A percentile compares a stretch with the other conserved stretches of the same genome.
phyloP scores from a whole-genome alignment of 371 early-diverging fungal species.

The Apophysomyces elegans region DNA sequence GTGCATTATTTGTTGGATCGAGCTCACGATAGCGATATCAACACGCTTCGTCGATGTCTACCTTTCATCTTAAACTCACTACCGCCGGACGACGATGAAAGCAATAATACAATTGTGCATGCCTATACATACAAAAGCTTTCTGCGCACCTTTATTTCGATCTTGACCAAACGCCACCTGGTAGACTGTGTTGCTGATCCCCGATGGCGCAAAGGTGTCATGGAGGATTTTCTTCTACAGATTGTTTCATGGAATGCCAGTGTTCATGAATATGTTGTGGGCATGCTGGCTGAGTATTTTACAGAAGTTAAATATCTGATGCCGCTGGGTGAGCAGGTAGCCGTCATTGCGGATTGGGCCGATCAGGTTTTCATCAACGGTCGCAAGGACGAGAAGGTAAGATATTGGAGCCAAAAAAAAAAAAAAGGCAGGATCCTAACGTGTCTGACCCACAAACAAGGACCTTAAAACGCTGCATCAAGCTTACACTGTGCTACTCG shows the following conservation, averaged over 20 bases:
- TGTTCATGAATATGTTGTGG: constrained; percentile 48
- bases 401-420: neutral
- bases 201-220: constrained; percentile 44
- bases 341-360: constrained; percentile 42
- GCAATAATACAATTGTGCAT: constrained; percentile 40
- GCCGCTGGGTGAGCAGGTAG: constrained; percentile 35
- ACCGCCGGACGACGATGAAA: constrained; percentile 31
- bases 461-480: constrained; percentile 23
- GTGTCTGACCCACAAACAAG: constrained; percentile 12
- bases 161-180: constrained; percentile 45
- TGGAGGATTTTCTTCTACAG: constrained; percentile 53
- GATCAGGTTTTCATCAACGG: constrained; percentile 29
- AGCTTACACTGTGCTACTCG: constrained; percentile 29
- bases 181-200: constrained; percentile 42
- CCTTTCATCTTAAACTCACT: constrained; percentile 47
- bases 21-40: constrained; percentile 43
- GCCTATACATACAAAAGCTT: constrained; percentile 54
- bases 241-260: constrained; percentile 43
- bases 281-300: constrained; percentile 46
- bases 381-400: constrained; percentile 39
- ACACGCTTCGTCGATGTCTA: constrained; percentile 42
- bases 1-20: constrained; percentile 58
- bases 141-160: constrained; percentile 47
- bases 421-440: neutral
- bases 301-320: constrained; percentile 28